phyloP scores from a whole-genome alignment of 2,329 filamentous ascomycete genomes.

The Aspergillus neotritici region DNA sequence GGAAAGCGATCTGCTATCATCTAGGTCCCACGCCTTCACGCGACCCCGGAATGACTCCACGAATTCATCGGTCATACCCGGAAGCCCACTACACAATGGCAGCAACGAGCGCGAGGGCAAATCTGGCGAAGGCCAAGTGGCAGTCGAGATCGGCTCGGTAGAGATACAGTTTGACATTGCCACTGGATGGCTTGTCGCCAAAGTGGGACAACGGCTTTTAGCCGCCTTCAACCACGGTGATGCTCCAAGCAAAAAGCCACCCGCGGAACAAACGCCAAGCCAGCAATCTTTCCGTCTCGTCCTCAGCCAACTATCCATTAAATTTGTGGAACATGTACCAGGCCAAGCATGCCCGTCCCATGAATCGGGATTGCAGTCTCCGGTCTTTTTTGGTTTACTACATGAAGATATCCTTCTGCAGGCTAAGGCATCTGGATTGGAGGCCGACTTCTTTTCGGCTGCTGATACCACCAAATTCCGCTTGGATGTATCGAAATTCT shows the following conservation, averaged over 20 bases:
- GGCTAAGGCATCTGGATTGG: slow-evolving; percentile 21
- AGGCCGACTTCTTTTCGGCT: slow-evolving; percentile 18
- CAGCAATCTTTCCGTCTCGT: slow-evolving; percentile 20
- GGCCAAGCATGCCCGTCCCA: slow-evolving; percentile 23
- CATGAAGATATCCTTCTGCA: slow-evolving; percentile 33
- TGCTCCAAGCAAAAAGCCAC: slow-evolving; percentile 2
- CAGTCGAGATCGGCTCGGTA: slow-evolving; percentile 28
- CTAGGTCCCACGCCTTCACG: slow-evolving; percentile 17
- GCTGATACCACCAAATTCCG: slow-evolving; percentile 22
- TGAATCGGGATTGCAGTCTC: slow-evolving; percentile 7
- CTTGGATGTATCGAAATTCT: slow-evolving; percentile 38
- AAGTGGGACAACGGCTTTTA: slow-evolving; percentile 30
- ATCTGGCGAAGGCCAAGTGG: slow-evolving; percentile 14
- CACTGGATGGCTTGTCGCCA: slow-evolving; percentile 37
- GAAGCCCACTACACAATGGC: slow-evolving; percentile 3
- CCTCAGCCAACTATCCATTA: slow-evolving; percentile 28
- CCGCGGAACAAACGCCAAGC: slow-evolving; percentile 6
- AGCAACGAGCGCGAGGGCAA: slow-evolving; percentile 2
- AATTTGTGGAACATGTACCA: slow-evolving; percentile 34
- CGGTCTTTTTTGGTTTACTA: slow-evolving; percentile 16
- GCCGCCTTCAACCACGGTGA: slow-evolving; percentile 14
- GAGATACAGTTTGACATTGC: slow-evolving; percentile 36
- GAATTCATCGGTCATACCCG: slow-evolving; percentile 12
- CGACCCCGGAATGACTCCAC: slow-evolving; percentile 15
- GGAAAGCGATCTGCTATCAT: slow-evolving; percentile 22